Evolutionary conservation across 2,329 filamentous ascomycete species (phyloP), one percentile per base, ranked within the genome.

Genomic region (Calcarisporium arbuscula): DNA sequence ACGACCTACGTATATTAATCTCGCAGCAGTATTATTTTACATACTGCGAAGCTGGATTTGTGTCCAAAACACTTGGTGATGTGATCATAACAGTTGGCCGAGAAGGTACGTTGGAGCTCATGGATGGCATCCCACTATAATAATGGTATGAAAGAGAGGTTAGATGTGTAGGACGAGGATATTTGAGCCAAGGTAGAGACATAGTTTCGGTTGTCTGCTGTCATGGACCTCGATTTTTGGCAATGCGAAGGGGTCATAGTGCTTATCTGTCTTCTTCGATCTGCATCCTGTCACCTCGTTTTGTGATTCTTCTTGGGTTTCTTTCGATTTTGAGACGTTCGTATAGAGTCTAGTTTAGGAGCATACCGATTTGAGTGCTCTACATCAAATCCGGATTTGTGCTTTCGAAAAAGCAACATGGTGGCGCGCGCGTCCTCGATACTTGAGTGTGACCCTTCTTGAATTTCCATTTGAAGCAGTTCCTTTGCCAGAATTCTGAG

Each of bases 351-450:
- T 19, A 44, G 36, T 35, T 48, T 60, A 6, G 62, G 53, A 4
- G 72, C 67, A 56, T 74, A 92, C 38, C 74, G 77, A 57, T 77
- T 80, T 36, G 80, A 66, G 56, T 87, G 78, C 54, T 94, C 86
- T 38, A 78, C 67, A 54, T 96, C 92, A 53, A 98, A 95, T 1
- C 72, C 83, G 14, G 80, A 70, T 63, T 95, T 96, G 56, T 88
- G 77, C 45, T 78, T 76, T 42, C 85, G 73, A 53, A 94, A 96
- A 27, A 98, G 64, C 36, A 90, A 64, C 88, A 98, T 96, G 1
- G 88, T 82, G 5, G 85, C 87, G 46, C 87, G 70, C 2, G 92
- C 92, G 66, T 98, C 92, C 64, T 82, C 68, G 43, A 82, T 63
- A 55, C 78, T 83, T 2, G 77, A 82, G 55, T 83, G 80, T 18